These are phyloP conservation scores for Phytophthora cactorum DNA, from an alignment of 352 stramenopile genomes.

Conservation along the genomic window DNA sequence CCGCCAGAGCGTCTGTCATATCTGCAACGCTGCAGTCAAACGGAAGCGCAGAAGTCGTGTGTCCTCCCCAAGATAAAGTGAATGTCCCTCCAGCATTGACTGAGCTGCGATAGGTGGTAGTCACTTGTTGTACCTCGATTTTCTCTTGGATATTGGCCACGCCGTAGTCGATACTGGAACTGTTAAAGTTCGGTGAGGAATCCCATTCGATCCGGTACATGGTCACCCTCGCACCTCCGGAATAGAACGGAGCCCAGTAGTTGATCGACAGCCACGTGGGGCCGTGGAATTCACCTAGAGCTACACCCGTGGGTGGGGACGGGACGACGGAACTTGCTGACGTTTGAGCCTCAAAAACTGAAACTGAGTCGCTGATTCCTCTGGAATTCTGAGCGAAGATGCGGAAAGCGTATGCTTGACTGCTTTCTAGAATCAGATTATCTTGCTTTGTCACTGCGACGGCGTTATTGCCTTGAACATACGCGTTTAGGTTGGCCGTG, in stretches of 20 bases:
- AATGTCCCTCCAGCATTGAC: slow-evolving; percentile 86
- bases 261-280: slow-evolving; percentile 78
- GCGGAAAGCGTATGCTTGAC: no score
- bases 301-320: slow-evolving; percentile 72
- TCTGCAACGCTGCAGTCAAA: slow-evolving; percentile 73
- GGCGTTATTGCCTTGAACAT: no score
- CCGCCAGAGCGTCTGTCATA: slow-evolving; percentile 81
- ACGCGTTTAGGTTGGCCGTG: no score
- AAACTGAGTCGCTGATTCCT: slow-evolving; percentile 41
- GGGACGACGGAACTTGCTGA: slow-evolving; percentile 70
- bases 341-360: slow-evolving; percentile 48
- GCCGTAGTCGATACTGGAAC: slow-evolving; percentile 82
- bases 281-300: slow-evolving; percentile 81
- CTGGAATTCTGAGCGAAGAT: no score
- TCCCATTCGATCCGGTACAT: slow-evolving; percentile 95
- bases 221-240: slow-evolving; percentile 88
- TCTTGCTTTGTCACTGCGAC: no score
- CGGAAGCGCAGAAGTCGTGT: slow-evolving; percentile 58
- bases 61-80: slow-evolving; percentile 92
- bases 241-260: slow-evolving; percentile 85
- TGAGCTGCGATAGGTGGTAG: slow-evolving; percentile 66
- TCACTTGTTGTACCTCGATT: slow-evolving; percentile 93
- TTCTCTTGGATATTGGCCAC: slow-evolving; percentile 86
- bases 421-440: no score
- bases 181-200: slow-evolving; percentile 81